Evolutionary conservation across 1,284 basidiomycete species (phyloP).

Genomic region (Inonotus obliquus): DNA sequence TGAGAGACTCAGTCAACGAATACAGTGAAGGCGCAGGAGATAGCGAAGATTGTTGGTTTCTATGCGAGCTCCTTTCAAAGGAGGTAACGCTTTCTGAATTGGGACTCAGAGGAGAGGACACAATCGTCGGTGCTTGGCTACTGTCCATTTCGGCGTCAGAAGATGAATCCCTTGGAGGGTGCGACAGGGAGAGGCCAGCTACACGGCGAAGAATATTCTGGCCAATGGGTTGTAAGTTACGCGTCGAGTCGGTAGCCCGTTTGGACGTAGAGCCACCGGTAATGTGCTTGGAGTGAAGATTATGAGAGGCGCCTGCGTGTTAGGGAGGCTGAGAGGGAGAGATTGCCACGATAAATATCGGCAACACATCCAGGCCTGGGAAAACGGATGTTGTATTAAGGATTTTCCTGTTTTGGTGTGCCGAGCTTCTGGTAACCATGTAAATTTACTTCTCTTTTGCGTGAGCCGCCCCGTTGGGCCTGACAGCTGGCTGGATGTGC

Average conservation of each 20-base stretch:
- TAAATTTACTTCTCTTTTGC: too few species aligned
- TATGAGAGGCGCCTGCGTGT: too few species aligned
- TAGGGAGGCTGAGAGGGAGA: too few species aligned
- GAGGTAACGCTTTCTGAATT: constrained; percentile 41
- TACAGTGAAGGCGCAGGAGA: constrained; percentile 65
- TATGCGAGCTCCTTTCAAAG: constrained; percentile 23
- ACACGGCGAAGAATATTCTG: neutral
- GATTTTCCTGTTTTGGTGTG: too few species aligned
- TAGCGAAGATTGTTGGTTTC: constrained; percentile 42
- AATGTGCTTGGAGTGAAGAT: neutral
- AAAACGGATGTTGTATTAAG: too few species aligned
- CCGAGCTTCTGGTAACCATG: too few species aligned
- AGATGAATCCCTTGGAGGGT: too few species aligned
- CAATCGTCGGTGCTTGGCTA: constrained; percentile 22
- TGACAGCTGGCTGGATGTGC: too few species aligned
- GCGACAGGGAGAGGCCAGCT: constrained; percentile 1
- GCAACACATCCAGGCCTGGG: too few species aligned
- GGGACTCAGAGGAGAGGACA: constrained; percentile 35
- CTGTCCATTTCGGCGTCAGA: neutral
- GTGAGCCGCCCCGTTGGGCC: too few species aligned
- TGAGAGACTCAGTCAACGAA: constrained; percentile 60
- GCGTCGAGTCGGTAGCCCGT: neutral
- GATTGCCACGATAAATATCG: too few species aligned
- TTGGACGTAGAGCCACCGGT: neutral
- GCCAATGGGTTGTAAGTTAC: neutral